These are phyloP conservation scores for Chloranthus sessilifolius DNA, from an alignment of 164 flowering plant species.

Conservation along the genomic window DNA sequence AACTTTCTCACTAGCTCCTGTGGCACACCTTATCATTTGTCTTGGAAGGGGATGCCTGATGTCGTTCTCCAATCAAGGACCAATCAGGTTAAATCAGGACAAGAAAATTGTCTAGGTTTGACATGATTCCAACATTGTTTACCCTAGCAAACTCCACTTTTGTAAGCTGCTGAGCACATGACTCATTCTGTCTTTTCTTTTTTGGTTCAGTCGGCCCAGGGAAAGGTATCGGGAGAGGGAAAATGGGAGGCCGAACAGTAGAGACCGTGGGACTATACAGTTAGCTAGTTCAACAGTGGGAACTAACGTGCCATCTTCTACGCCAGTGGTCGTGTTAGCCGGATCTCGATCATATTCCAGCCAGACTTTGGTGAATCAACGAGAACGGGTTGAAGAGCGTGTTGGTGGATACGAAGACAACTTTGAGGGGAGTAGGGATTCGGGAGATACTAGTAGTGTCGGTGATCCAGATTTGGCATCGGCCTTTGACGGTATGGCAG, in stretches of 20 bases:
- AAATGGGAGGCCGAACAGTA: constrained; percentile 47
- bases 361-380: constrained; percentile 70
- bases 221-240: constrained; percentile 89
- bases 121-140: too few relatives aligned
- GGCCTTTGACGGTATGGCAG: constrained; percentile 54
- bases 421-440: constrained; percentile 79
- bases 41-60: too few relatives aligned
- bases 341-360: constrained; percentile 61
- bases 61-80: too few relatives aligned
- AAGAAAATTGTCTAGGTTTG: too few relatives aligned
- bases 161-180: too few relatives aligned
- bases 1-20: too few relatives aligned
- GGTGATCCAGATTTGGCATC: constrained; percentile 70
- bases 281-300: constrained; percentile 23
- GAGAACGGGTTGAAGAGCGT: constrained; percentile 67
- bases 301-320: constrained; percentile 11
- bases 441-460: constrained; percentile 77
- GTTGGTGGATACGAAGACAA: constrained; percentile 73
- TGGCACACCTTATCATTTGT: too few relatives aligned
- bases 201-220: constrained; percentile 44
- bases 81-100: too few relatives aligned
- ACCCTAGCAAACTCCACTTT: too few relatives aligned
- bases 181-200: too few relatives aligned
- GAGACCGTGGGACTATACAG: constrained; percentile 28
- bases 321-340: constrained; percentile 53